phyloP scores from a whole-genome alignment of 495 filamentous ascomycete genomes.

The Rostrohypoxylon terebratum region DNA sequence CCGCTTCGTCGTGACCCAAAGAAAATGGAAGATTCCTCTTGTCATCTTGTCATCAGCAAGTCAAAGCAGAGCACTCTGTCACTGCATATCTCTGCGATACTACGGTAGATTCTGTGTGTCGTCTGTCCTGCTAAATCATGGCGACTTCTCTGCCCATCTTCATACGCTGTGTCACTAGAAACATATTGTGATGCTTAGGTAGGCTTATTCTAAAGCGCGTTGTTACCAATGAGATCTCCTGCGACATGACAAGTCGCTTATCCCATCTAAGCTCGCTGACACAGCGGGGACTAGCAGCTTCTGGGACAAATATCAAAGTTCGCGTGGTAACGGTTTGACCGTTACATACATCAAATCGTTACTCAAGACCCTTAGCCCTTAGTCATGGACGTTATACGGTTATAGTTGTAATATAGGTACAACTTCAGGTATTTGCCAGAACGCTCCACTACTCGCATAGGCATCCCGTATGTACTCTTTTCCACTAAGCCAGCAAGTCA shows the following conservation, averaged over 20 bases:
- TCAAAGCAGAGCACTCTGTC: constrained; percentile 8
- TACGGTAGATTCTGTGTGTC: constrained; percentile 4
- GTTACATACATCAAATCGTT: neutral
- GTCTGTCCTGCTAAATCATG: neutral
- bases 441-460: neutral
- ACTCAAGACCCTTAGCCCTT: neutral
- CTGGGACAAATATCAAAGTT: constrained; percentile 3
- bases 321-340: neutral
- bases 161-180: neutral
- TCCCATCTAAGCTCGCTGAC: constrained; percentile 12
- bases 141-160: neutral
- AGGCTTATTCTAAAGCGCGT: constrained; percentile 11
- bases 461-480: neutral
- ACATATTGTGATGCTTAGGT: constrained; percentile 9
- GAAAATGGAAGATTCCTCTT: neutral
- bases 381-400: neutral
- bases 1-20: constrained; percentile 24
- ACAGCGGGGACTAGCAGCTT: neutral
- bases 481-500: neutral
- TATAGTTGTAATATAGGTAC: no score
- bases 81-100: constrained; percentile 19
- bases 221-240: constrained; percentile 28
- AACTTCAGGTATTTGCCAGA: neutral
- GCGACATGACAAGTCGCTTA: constrained; percentile 16
- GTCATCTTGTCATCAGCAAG: constrained; percentile 12